Base-by-base conservation (phyloP, 2,329 filamentous ascomycete genomes). In the Hypoxylon sp. region DNA sequence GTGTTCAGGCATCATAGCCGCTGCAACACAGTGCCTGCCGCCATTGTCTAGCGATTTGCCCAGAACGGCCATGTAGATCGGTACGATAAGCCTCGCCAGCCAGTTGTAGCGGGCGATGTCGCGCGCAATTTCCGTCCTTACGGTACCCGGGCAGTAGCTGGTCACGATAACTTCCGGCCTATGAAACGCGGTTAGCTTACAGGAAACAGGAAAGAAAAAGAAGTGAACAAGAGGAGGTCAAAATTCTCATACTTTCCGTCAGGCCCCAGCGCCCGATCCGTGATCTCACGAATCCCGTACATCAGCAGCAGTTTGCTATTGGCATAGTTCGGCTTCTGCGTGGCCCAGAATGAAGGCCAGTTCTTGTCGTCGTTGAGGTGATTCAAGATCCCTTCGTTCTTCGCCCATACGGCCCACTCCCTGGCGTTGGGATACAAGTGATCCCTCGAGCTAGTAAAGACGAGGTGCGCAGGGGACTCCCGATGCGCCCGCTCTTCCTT, bases 101-200 rank as follows among this genome's bases (percentile, higher is more conserved):
- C 32, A 34, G 32, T 34, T 34, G 13, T 34, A 34, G 32, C 19
- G 1, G 39, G 39, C n/a, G 11, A 20, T 19, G 17, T 8, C 39
- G 39, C n/a, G 39, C 8, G 39, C n/a, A 43, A 43, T 34, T 34
- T 34, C 32, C 32, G 39, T 43, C 11, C 39, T 43, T 43, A 43
- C 39, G 2, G n/a, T 43, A 20, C 39, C 39, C 8, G 19, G 39
- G 17, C 19, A 43, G n/a, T 43, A 19, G n/a, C 39, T 43, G 8
- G 19, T 43, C 39, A 20, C 32, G 32, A 43, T 43, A 10, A 43
- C 39, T 43, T 43, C 32, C 11, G 32, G 32, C 2, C 32, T 34
- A 13, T 10, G 3, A 13, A 6, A 15, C 32, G 2, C 4, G 11
- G 32, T 34, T 34, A 34, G 32, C 11, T 13, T 34, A 34, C 32